Percentiles rank a stretch among this genome's conserved stretches.
These are phyloP conservation scores for Corynespora cassiicola DNA, from an alignment of 2,329 filamentous ascomycete species.

Conservation along the genomic window DNA sequence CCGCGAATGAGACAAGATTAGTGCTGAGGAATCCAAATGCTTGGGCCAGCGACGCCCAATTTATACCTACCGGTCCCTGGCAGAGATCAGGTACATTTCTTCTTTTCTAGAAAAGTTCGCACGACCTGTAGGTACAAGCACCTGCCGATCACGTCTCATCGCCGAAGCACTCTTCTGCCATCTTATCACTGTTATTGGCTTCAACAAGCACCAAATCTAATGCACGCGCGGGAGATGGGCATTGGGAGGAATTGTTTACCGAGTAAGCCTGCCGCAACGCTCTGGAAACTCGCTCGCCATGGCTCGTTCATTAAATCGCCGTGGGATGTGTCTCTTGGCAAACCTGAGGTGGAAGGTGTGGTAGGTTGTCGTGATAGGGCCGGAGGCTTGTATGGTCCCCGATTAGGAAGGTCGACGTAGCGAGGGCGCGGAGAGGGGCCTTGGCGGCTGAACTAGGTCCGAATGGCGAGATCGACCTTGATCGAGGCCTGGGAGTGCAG, in stretches of 20 bases:
- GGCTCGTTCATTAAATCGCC: slow-evolving; percentile 33
- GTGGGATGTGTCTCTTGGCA: slow-evolving; percentile 23
- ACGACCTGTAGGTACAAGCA: slow-evolving; percentile 6
- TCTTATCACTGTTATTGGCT: slow-evolving; percentile 15
- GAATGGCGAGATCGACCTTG: too few species aligned
- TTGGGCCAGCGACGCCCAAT: not conserved
- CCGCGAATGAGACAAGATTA: slow-evolving; percentile 1
- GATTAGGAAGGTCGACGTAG: slow-evolving; percentile 16
- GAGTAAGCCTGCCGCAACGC: slow-evolving; percentile 7
- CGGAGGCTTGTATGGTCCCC: slow-evolving; percentile 12
- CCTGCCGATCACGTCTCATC: slow-evolving; percentile 27
- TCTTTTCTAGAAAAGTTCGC: slow-evolving; percentile 4
- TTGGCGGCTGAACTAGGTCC: slow-evolving; percentile 5
- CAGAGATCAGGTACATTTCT: slow-evolving; percentile 19
- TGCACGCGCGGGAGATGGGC: slow-evolving; percentile 29
- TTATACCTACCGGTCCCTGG: not conserved
- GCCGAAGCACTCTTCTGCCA: slow-evolving; percentile 12
- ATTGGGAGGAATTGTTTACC: slow-evolving; percentile 13
- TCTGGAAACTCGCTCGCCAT: slow-evolving; percentile 22
- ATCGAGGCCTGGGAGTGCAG: too few species aligned
- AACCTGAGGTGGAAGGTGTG: slow-evolving; percentile 8
- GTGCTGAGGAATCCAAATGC: slow-evolving; percentile 6
- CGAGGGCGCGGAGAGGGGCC: slow-evolving; percentile 1
- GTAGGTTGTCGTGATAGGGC: slow-evolving; percentile 8
- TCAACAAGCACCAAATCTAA: slow-evolving; percentile 31